Percentiles rank a stretch among this genome's conserved stretches.
These are phyloP conservation scores for Gossypium arboreum DNA, from an alignment of 345 rosid genomes.

Conservation along the genomic window DNA sequence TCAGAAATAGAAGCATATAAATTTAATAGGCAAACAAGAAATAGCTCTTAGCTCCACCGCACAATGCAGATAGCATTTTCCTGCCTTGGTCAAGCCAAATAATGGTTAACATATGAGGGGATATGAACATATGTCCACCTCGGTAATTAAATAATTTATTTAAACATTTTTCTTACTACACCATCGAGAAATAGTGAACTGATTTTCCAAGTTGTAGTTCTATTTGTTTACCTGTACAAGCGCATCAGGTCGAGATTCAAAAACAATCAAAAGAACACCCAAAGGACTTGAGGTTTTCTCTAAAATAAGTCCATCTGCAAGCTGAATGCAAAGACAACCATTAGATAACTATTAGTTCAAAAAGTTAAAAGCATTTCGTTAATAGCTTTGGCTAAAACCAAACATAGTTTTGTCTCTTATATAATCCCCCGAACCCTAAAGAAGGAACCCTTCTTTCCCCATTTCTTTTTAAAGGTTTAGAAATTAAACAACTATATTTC, in stretches of 20 bases:
- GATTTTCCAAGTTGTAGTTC: background rate
- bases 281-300: slow-evolving; percentile 96
- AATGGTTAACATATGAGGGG: background rate
- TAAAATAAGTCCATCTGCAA: slow-evolving; percentile 87
- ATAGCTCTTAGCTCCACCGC: background rate
- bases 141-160: background rate
- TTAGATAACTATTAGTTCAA: background rate
- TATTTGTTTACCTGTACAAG: slow-evolving; percentile 71
- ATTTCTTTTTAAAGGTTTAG: background rate
- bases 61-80: background rate
- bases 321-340: slow-evolving; percentile 36
- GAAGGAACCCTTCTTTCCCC: background rate
- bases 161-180: slow-evolving; percentile 3
- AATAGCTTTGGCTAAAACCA: background rate
- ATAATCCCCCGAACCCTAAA: background rate
- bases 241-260: slow-evolving; percentile 97
- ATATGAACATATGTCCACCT: background rate
- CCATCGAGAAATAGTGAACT: background rate
- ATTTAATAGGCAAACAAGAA: background rate
- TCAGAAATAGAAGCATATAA: slow-evolving; percentile 8
- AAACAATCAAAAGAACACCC: slow-evolving; percentile 94
- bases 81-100: background rate
- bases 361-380: background rate
- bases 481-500: background rate
- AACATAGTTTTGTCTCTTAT: background rate